Base-by-base conservation (phyloP, 2,329 filamentous ascomycete genomes). In the Monascus ruber region DNA sequence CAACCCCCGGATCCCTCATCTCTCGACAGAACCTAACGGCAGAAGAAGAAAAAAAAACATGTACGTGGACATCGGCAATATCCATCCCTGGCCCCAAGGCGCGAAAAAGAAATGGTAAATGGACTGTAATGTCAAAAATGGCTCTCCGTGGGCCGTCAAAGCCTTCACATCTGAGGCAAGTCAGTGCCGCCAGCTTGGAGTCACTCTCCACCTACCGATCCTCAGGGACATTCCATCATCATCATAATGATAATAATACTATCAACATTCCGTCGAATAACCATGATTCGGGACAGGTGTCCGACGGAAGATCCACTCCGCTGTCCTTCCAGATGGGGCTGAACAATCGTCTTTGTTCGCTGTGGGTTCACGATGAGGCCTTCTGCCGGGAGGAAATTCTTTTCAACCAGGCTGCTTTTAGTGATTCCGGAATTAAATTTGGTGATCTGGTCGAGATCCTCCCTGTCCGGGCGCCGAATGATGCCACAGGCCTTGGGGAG, bases 321-420 rank as follows among this genome's bases (percentile, higher is more conserved):
- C 37, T 52, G 11, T 53, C 53, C 4, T 49, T 47, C 6, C 28
- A 29, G 3, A 45, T 50, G 26, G 56, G 55, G 26, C 48, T 59
- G 31, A 52, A 46, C 35, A 54, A 56, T 9, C 55, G 54, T 5
- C 52, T 55, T 44, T 74, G 70, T 49, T 68, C 66, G 2, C 57
- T 76, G 9, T 75, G 72, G 70, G 70, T 73, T 5, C 73, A 77
- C 49, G 83, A 88, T 57, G 85, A 93, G 48, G 77, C 74, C 33
- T 82, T 87, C 52, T 79, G 81, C 6, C 75, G 74, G 41, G 84
- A 93, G 52, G 85, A 89, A 50, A 79, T 91, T 34, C 70, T 91
- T 24, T 72, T 93, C 53, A 91, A 89, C 56, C 71, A 81, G 42
- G 79, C 84, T 40, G 71, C 80, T 10, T 76, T 89, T 42, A 74